A percentile compares a stretch with the other conserved stretches of the same genome.
phyloP scores from a whole-genome alignment of 106 monocot genomes.

The Platanthera zijinensis region DNA sequence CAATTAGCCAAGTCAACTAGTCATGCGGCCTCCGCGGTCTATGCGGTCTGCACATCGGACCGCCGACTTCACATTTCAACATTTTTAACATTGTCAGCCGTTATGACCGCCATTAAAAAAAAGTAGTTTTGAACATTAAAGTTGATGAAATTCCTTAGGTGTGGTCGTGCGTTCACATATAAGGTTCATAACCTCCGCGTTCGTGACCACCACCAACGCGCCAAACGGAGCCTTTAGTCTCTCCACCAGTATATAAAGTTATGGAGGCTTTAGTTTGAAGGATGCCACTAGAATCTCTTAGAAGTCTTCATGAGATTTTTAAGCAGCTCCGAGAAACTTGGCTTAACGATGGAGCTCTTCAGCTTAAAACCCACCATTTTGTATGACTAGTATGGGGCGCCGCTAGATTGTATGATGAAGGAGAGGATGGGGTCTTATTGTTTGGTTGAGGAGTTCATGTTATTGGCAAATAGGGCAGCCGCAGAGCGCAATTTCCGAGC shows the following conservation, averaged over 20 bases:
- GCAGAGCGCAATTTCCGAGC: constrained; percentile 70
- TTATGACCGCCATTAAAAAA: too few species aligned
- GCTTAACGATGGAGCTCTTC: constrained; percentile 75
- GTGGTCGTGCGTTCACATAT: too few species aligned
- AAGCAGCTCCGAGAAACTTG: constrained; percentile 57
- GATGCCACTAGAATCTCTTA: constrained; percentile 47
- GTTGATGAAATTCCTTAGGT: too few species aligned
- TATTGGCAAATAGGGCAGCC: constrained; percentile 69
- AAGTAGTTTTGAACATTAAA: too few species aligned
- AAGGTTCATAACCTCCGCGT: too few species aligned
- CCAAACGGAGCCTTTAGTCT: neutral
- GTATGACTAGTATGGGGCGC: constrained; percentile 76
- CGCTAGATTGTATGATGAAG: constrained; percentile 41
- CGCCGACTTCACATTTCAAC: too few species aligned
- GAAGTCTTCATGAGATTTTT: constrained; percentile 48
- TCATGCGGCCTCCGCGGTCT: too few species aligned
- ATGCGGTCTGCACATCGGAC: too few species aligned
- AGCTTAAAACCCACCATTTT: constrained; percentile 59
- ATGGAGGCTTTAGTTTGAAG: constrained; percentile 41
- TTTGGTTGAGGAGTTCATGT: constrained; percentile 86
- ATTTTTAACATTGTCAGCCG: too few species aligned
- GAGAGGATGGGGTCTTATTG: constrained; percentile 55
- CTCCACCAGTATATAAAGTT: constrained; percentile 20
- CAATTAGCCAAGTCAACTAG: too few species aligned
- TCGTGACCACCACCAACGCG: too few species aligned